Base-by-base conservation (phyloP, 2,329 filamentous ascomycete genomes). In the Fusarium decemcellulare region DNA sequence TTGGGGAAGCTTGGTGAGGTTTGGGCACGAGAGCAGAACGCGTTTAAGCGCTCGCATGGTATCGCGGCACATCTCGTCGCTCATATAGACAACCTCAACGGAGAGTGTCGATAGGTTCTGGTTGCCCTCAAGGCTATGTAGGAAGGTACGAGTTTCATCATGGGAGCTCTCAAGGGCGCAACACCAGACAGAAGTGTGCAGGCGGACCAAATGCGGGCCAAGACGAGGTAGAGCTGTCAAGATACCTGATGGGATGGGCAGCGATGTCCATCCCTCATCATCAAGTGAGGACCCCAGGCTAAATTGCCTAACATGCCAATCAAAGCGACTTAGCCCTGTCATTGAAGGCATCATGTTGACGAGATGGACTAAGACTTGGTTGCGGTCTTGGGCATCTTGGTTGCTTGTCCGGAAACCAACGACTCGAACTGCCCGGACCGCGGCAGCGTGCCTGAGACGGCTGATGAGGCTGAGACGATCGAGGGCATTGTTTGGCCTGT, bases 41-140 rank as follows among this genome's bases (percentile, higher is more conserved):
- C 52, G 37, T 32, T 55, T 55, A 15, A 55, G 52, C 34, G 29
- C 37, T 16, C 52, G 39, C 52, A 55, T 55, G 29, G 52, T 55
- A n/a, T 43, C 37, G 52, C n/a, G 39, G 30, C 52, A 55, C 8
- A 44, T 34, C 29, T 34, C 27, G 39, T 55, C 37, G 14, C 36
- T 10, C 39, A 34, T 55, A 12, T 29, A 46, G 6, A 27, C n/a
- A 15, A 46, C 23, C 8, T 46, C 7, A 23, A 46, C 23, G n/a
- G 43, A 46, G 18, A 46, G 43, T 46, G 43, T 46, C 12, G 23
- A 27, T 7, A 46, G 43, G 23, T 46, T 46, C 23, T 27, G 23
- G 43, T 27, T 30, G 18, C 29, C 18, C 12, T 46, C 42, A 23
- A 46, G 43, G 43, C 6, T 16, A 30, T 23, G 43, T 3, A 46